Evolutionary conservation across 768 basidiomycete genomes (phyloP).

Genomic region (Leccinum fibrillosum): DNA sequence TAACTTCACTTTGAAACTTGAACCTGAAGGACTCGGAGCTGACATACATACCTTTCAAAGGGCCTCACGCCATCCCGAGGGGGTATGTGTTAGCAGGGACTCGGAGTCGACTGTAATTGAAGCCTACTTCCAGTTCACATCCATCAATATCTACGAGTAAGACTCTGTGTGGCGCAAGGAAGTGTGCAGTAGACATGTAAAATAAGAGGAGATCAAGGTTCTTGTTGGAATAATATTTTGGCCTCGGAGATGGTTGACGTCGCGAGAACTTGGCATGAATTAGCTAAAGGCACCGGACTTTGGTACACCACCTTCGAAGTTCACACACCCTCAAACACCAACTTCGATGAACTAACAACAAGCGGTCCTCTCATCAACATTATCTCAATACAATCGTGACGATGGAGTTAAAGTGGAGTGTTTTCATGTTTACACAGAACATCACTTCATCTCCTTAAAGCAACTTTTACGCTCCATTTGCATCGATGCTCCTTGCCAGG

Average conservation of each 20-base stretch:
- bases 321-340: background rate
- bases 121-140: constrained; percentile 41
- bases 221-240: background rate
- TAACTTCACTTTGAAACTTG: too few species aligned
- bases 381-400: background rate
- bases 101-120: constrained; percentile 3
- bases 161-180: background rate
- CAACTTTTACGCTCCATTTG: background rate
- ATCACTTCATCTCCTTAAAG: background rate
- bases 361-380: background rate
- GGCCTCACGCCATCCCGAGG: too few species aligned
- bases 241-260: too few species aligned
- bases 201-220: background rate
- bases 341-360: background rate
- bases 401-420: background rate
- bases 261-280: too few species aligned
- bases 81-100: too few species aligned
- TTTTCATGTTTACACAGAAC: background rate
- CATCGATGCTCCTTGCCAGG: background rate
- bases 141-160: constrained; percentile 36
- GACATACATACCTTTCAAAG: too few species aligned
- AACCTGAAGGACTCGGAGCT: too few species aligned
- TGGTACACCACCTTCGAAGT: background rate
- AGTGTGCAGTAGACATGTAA: background rate
- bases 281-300: too few species aligned